A percentile compares a stretch with the other conserved stretches of the same genome.
Conservation (phyloP, 106 monocot species). For the Acorus calamus region DNA sequence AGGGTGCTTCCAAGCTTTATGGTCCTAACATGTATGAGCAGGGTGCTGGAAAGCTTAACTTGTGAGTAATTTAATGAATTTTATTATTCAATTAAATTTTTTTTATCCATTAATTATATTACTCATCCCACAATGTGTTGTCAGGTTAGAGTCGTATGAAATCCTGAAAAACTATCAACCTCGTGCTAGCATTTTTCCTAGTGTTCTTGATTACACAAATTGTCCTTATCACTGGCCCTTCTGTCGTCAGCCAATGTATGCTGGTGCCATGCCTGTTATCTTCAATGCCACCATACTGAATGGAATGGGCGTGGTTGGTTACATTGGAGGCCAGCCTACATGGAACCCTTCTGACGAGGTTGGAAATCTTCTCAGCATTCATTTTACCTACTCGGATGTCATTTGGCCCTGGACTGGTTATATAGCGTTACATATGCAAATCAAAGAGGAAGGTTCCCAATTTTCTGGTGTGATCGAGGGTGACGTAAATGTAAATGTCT, state of each 20-base stretch:
- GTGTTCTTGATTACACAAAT: conserved; percentile 73
- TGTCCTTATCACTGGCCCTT: conserved; percentile 97
- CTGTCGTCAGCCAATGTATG: conserved; percentile 92
- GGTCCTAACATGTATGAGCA: conserved; percentile 94
- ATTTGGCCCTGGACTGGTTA: conserved; percentile 99
- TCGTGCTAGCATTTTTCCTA: conserved; percentile 83
- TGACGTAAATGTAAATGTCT: conserved; percentile 57
- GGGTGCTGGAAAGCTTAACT: conserved; percentile 83
- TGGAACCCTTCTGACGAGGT: conserved; percentile 90
- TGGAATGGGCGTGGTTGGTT: conserved; percentile 92
- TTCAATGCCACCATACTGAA: conserved; percentile 96
- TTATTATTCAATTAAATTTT: not conserved
- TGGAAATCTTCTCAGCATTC: conserved; percentile 76
- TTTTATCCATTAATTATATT: not conserved
- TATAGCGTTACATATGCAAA: conserved; percentile 79
- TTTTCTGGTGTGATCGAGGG: conserved; percentile 83
- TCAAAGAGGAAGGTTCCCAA: conserved; percentile 86
- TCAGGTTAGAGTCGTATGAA: conserved; percentile 73
- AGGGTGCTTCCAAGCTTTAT: conserved; percentile 84
- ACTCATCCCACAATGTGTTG: not conserved
- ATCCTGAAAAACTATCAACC: conserved; percentile 79
- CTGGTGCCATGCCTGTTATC: conserved; percentile 88
- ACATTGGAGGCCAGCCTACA: conserved; percentile 47
- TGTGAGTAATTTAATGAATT: conserved; percentile 48
- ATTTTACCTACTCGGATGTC: conserved; percentile 82